Conservation (phyloP, 441 rosid genomes). For the Corymbia calophylla region DNA sequence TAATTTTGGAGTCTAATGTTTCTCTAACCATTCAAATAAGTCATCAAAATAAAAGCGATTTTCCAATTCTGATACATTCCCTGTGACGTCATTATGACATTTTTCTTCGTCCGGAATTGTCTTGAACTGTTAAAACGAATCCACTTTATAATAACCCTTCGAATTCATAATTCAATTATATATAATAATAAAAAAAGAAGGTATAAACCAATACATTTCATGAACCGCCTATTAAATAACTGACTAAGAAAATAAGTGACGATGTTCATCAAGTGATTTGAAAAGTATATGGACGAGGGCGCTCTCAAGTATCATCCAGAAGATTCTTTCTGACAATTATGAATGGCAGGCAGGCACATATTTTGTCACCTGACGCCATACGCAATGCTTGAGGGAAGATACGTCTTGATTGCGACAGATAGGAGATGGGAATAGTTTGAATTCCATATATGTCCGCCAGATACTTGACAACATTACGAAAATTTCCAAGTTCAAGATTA, state of each 20-base stretch:
- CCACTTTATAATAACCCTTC: background rate
- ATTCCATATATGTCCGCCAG: background rate
- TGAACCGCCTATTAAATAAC: background rate
- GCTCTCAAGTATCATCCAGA: too few species aligned
- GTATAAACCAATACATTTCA: background rate
- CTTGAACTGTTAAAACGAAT: background rate
- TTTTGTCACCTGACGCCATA: background rate
- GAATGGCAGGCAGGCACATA: background rate
- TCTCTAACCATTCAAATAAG: background rate
- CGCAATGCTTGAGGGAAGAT: background rate
- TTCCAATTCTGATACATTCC: background rate
- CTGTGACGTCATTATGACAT: background rate
- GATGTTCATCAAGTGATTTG: background rate
- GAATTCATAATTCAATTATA: background rate
- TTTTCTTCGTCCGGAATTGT: rapidly evolving
- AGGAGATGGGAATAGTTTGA: background rate
- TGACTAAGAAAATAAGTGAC: background rate
- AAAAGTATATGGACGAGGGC: background rate
- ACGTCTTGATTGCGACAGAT: background rate
- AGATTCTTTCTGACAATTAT: background rate
- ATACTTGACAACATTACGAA: background rate
- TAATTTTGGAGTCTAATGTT: background rate
- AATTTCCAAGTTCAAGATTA: background rate
- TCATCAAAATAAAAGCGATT: background rate
- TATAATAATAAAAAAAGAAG: background rate